A percentile compares a stretch with the other conserved stretches of the same genome.
These are phyloP conservation scores for Crepidotus variabilis DNA, from an alignment of 768 basidiomycete genomes.

Conservation along the genomic window DNA sequence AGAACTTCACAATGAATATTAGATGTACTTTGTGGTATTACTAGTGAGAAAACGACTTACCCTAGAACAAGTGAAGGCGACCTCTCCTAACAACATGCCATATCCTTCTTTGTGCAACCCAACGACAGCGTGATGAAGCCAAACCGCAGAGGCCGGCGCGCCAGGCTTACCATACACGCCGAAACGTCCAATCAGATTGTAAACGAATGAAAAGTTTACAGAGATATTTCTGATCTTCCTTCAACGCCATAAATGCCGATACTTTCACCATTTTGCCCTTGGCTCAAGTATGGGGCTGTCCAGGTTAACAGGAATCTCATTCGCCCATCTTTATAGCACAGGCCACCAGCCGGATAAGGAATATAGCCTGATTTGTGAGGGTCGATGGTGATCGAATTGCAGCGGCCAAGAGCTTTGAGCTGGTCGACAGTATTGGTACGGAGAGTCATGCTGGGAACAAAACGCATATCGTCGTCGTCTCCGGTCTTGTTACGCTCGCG, in stretches of 20 bases:
- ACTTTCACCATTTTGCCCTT: conserved; percentile 21
- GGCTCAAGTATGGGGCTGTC: conserved; percentile 24
- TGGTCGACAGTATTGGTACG: conserved; percentile 21
- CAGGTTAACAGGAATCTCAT: conserved; percentile 34
- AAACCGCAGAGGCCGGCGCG: conserved; percentile 35
- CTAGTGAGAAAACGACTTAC: too few species aligned
- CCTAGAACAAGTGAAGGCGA: conserved; percentile 32
- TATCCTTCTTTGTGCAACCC: conserved; percentile 36
- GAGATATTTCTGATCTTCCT: conserved; percentile 37
- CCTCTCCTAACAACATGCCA: conserved; percentile 36
- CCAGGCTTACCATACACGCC: conserved; percentile 53
- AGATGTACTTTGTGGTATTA: too few species aligned
- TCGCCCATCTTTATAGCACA: conserved; percentile 33
- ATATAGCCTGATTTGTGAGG: conserved; percentile 40
- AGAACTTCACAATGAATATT: conserved; percentile 26
- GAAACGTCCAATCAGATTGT: not conserved
- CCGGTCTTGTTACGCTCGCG: not conserved
- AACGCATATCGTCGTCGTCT: not conserved
- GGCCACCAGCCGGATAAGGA: conserved; percentile 37
- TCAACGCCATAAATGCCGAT: conserved; percentile 45
- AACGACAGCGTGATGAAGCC: conserved; percentile 32
- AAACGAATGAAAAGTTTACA: not conserved
- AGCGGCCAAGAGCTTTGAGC: conserved; percentile 18
- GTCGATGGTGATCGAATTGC: conserved; percentile 33
- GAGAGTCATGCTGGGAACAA: conserved; percentile 23